phyloP scores from a whole-genome alignment of 2,329 filamentous ascomycete species.

The Septoria linicola region DNA sequence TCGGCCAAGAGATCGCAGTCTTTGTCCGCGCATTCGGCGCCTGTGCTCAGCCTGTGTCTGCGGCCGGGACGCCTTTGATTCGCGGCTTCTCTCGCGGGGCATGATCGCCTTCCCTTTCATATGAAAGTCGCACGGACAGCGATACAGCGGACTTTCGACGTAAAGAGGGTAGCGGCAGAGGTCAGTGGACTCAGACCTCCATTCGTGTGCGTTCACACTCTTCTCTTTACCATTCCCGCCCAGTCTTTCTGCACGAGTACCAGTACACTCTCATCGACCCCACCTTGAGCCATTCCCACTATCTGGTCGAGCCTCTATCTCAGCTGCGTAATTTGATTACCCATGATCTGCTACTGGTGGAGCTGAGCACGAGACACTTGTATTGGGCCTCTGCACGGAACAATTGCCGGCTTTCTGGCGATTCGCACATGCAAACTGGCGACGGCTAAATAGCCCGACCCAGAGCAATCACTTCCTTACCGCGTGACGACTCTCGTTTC shows the following conservation, averaged over 20 bases:
- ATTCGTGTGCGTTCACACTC: conserved; percentile 4
- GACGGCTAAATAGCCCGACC: conserved; percentile 12
- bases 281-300: neutral
- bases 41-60: no score
- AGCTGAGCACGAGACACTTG: conserved; percentile 5
- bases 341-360: neutral
- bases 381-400: conserved; percentile 6
- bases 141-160: conserved; percentile 13
- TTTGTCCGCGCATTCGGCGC: neutral
- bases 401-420: conserved; percentile 18
- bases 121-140: conserved; percentile 17
- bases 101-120: conserved; percentile 10
- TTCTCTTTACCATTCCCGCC: conserved; percentile 7
- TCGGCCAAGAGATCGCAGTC: neutral
- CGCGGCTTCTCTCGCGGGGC: conserved; percentile 1
- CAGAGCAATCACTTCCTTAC: conserved; percentile 2
- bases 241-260: neutral
- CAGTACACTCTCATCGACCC: neutral
- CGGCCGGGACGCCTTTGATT: conserved; percentile 7
- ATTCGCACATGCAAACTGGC: conserved; percentile 20
- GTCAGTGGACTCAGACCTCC: neutral
- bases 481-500: conserved; percentile 12
- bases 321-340: neutral
- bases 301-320: neutral
- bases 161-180: conserved; percentile 8